Percentiles rank a stretch among this genome's conserved stretches.
These are phyloP conservation scores for Botrytis elliptica DNA, from an alignment of 2,329 filamentous ascomycete genomes.

Conservation along the genomic window DNA sequence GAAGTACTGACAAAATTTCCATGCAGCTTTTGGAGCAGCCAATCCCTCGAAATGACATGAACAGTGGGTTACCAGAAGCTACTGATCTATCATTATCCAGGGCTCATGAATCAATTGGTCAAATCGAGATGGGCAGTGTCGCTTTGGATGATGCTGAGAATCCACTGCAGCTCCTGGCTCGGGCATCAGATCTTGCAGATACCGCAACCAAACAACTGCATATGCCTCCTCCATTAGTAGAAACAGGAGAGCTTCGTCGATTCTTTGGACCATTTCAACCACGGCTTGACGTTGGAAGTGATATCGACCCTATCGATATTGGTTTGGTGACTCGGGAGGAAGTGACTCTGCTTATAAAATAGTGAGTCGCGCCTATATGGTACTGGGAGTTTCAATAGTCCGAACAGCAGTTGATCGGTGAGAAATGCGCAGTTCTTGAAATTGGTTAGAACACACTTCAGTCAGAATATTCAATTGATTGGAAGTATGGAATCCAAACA, in stretches of 20 bases:
- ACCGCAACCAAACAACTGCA: conserved; percentile 22
- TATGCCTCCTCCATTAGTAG: neutral
- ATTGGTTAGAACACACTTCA: neutral
- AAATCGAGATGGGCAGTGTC: conserved; percentile 48
- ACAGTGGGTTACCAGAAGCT: neutral
- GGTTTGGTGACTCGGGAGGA: conserved; percentile 67
- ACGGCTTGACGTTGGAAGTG: conserved; percentile 60
- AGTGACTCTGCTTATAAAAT: conserved; percentile 61
- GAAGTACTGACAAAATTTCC: conserved; percentile 29
- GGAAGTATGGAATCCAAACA: neutral
- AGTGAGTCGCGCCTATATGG: conserved; percentile 47
- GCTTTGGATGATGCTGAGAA: conserved; percentile 73
- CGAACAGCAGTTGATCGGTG: neutral
- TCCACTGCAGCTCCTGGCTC: conserved; percentile 68
- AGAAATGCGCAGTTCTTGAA: neutral
- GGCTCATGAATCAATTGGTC: neutral
- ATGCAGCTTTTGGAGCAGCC: neutral
- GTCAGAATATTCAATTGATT: neutral
- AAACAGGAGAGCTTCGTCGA: conserved; percentile 50
- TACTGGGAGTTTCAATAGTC: neutral
- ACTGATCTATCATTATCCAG: neutral
- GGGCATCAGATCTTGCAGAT: conserved; percentile 62
- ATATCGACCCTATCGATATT: conserved; percentile 67
- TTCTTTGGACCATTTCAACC: conserved; percentile 68
- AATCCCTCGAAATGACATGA: neutral